Conservation (phyloP, 2,329 filamentous ascomycete species). For the Trichoderma atroviride region DNA sequence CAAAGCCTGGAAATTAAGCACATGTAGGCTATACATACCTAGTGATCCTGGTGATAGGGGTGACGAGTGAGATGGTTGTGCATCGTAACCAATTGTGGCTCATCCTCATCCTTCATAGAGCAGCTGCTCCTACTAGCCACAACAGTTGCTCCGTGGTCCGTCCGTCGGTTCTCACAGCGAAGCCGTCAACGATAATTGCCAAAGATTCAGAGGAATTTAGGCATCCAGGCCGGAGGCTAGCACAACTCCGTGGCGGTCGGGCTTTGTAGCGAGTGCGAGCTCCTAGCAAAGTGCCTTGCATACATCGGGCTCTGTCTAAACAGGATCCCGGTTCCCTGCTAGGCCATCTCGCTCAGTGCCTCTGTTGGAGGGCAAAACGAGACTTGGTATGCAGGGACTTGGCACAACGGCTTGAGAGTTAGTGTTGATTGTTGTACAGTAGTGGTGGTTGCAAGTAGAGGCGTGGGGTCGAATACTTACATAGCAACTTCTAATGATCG, state of each 20-base stretch:
- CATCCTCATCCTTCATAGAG: background rate
- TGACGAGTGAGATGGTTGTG: background rate
- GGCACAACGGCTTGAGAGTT: background rate
- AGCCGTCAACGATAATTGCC: background rate
- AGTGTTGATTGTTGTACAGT: too few relatives aligned
- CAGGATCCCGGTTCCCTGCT: background rate
- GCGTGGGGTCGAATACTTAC: background rate
- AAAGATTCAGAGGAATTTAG: background rate
- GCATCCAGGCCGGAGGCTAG: background rate
- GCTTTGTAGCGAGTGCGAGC: conserved; percentile 9
- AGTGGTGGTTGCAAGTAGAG: background rate
- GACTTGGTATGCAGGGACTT: background rate
- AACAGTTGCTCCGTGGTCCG: background rate
- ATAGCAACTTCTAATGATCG: background rate
- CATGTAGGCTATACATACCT: background rate
- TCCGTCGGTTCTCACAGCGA: background rate
- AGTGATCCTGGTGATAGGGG: background rate
- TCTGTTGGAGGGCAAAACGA: background rate
- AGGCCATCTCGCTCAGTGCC: background rate
- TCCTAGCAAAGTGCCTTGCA: conserved; percentile 25
- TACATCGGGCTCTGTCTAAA: background rate
- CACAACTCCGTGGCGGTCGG: conserved; percentile 12
- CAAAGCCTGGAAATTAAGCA: too few relatives aligned
- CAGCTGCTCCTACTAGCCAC: background rate
- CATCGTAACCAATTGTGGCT: background rate